Evolutionary conservation across 2,329 filamentous ascomycete species (phyloP), one percentile per base, ranked within the genome.

Genomic region (Sclerotinia minor): DNA sequence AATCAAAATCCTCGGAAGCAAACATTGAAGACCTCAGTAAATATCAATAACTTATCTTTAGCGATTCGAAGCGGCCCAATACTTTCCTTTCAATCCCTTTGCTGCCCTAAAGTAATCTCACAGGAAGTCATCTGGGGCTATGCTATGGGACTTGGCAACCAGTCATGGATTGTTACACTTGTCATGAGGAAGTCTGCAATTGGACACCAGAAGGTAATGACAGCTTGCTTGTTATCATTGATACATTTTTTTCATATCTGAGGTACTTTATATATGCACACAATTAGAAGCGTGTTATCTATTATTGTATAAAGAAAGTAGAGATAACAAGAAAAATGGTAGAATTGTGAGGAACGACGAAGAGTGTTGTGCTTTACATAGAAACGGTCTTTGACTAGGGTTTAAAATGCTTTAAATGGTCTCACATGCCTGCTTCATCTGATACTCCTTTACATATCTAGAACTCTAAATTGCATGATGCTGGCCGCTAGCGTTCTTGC

Each of bases 11-110:
- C 15, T 32, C 8, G 2, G 15, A 17, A 60, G 45, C 19, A 49
- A 13, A 49, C 50, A 49, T n/a, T 61, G 3, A 38, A 24, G n/a
- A n/a, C n/a, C n/a, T n/a, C 7, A 38, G n/a, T 61, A 38, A 38
- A 50, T 3, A 49, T 38, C 45, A 17, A 15, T 45, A n/a, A 9
- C 19, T 21, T 35, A 4, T 15, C 35, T 7, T 5, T 61, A 61
- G 59, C 29, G n/a, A 21, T 1, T 11, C 59, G 59, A 61, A 61
- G 59, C 59, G 59, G 38, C 7, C 59, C 59, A 61, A 50, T 61
- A 19, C 59, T 21, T 21, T 24, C 32, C 29, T 19, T 24, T 50
- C 15, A 50, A 61, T 26, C 24, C 4, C 15, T 49, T 35, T 15
- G 29, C 29, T n/a, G n/a, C 59, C 15, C n/a, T 61, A 35, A 3